Conservation (phyloP, 2,329 filamentous ascomycete genomes). For the Biscogniauxia mediterranea region DNA sequence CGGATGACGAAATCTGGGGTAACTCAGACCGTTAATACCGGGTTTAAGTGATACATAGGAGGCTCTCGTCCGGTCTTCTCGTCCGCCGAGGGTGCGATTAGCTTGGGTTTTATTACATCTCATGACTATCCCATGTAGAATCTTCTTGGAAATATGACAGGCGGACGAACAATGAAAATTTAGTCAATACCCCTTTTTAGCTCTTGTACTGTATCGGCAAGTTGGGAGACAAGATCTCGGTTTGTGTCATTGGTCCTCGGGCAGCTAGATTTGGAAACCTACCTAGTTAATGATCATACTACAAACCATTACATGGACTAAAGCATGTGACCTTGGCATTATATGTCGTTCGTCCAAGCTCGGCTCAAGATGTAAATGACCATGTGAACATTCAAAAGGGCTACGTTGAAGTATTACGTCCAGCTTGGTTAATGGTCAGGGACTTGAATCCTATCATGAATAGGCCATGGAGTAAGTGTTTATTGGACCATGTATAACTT, state of each 20-base stretch:
- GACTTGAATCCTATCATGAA: background rate
- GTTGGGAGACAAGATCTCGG: background rate
- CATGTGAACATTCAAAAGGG: background rate
- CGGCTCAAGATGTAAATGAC: background rate
- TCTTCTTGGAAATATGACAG: background rate
- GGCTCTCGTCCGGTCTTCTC: background rate
- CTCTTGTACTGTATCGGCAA: background rate
- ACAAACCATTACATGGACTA: background rate
- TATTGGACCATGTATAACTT: background rate
- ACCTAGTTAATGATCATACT: background rate
- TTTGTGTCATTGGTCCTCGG: too few relatives aligned
- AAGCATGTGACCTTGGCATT: background rate
- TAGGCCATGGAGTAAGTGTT: background rate
- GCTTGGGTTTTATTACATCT: too few relatives aligned
- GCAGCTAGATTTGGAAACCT: too few relatives aligned
- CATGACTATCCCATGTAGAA: background rate
- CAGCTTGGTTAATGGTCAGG: background rate
- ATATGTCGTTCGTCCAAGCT: background rate
- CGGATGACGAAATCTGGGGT: conserved; percentile 1
- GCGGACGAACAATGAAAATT: background rate
- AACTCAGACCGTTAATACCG: background rate
- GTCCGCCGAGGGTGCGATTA: background rate
- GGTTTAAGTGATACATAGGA: background rate
- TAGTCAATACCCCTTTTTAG: background rate
- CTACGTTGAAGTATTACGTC: background rate